Percentiles rank a stretch among this genome's conserved stretches.
Evolutionary conservation across 139 green algal species (phyloP).

Genomic region (Raphidocelis subcapitata): DNA sequence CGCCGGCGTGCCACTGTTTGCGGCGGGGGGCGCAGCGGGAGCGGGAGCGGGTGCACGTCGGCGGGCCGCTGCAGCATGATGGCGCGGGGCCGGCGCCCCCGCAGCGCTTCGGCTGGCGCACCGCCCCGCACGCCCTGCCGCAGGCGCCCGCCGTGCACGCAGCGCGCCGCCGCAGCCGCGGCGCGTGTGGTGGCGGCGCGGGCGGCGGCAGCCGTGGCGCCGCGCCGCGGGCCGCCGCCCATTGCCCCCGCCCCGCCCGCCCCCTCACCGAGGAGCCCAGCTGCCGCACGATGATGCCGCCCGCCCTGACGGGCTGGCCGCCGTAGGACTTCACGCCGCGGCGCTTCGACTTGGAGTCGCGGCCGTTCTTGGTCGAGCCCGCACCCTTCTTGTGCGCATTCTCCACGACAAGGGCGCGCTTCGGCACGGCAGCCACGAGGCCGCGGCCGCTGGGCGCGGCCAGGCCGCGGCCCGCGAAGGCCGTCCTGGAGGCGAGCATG

Average conservation of each 20-base stretch:
- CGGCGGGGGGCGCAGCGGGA: background rate
- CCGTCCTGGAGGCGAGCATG: constrained; percentile 13
- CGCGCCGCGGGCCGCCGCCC: too few relatives aligned
- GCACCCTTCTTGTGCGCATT: constrained; percentile 68
- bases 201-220: too few relatives aligned
- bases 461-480: background rate
- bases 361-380: constrained; percentile 97
- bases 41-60: background rate
- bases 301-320: constrained; percentile 88
- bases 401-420: constrained; percentile 38
- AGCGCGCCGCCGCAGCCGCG: too few relatives aligned
- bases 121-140: too few relatives aligned
- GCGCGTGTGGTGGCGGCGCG: too few relatives aligned
- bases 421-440: background rate
- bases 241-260: too few relatives aligned
- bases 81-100: background rate
- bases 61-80: background rate
- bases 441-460: background rate
- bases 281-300: constrained; percentile 96
- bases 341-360: constrained; percentile 89
- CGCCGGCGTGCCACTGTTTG: constrained; percentile 78
- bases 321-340: constrained; percentile 97
- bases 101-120: too few relatives aligned
- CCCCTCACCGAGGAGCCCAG: constrained; percentile 76
- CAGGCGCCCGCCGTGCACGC: too few relatives aligned